Conservation (phyloP, 805 yeast genomes). For the Cyberlindnera americana region DNA sequence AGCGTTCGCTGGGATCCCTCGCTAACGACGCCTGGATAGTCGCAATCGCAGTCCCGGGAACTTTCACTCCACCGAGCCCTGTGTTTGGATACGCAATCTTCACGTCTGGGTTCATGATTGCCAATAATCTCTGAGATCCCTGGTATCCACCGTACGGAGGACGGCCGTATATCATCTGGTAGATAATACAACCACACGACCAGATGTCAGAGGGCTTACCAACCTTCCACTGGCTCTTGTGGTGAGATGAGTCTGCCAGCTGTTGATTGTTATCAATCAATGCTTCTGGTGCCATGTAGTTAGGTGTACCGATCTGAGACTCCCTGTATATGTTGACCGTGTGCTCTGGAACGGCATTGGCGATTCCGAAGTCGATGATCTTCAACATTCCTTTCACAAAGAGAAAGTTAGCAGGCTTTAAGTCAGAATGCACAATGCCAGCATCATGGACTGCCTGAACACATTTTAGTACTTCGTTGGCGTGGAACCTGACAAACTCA, state of each 20-base stretch:
- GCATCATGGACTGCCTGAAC: conserved; percentile 83
- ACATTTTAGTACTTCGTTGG: conserved; percentile 75
- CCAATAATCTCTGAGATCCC: conserved; percentile 74
- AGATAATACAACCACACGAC: conserved; percentile 96
- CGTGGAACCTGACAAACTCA: conserved; percentile 75
- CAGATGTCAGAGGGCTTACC: conserved; percentile 96
- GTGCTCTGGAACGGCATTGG: conserved; percentile 91
- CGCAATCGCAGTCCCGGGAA: conserved; percentile 67
- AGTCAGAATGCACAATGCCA: conserved; percentile 82
- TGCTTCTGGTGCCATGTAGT: conserved; percentile 98
- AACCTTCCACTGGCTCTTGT: conserved; percentile 55
- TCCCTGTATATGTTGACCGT: conserved; percentile 88
- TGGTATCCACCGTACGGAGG: conserved; percentile 84
- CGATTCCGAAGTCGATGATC: conserved; percentile 91
- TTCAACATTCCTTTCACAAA: conserved; percentile 82
- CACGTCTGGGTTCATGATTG: conserved; percentile 82
- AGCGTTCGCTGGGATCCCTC: conserved; percentile 65
- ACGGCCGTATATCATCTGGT: conserved; percentile 91
- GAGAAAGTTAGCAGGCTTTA: conserved; percentile 69
- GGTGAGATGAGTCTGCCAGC: conserved; percentile 20
- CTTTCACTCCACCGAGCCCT: conserved; percentile 58
- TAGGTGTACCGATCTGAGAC: conserved; percentile 91
- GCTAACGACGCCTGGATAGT: conserved; percentile 68
- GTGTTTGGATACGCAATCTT: conserved; percentile 61
- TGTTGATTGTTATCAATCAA: conserved; percentile 53